Evolutionary conservation across 2,329 filamentous ascomycete species (phyloP), one percentile per base, ranked within the genome.

Genomic region (Claviceps africana): DNA sequence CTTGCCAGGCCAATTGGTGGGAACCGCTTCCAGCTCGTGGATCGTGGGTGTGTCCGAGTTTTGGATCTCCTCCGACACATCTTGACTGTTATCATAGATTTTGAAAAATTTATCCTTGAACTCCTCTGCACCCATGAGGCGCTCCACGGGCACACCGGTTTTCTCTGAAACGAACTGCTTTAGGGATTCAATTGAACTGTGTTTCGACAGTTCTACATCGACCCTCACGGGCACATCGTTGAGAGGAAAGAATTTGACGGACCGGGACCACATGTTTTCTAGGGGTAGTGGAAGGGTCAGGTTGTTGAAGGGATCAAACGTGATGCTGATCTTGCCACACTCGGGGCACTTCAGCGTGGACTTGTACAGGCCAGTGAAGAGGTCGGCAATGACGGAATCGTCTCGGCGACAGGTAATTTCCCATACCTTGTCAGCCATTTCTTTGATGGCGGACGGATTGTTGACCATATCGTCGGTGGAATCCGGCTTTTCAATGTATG

Each of bases 291-390:
- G 93, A 25, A 98, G 72, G 0, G 93, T 96, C 54, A 98, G 71
- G 58, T 94, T 93, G 67, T 89, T 96, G 74, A 95, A 98, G 0
- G 93, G 93, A 65, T 98, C 93, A 63, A 98, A 98, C 0, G 93
- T 97, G 61, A 98, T 95, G 77, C 90, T 96, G 68, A 97, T 86
- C 70, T 97, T 98, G 59, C 85, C 78, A 66, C 93, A 98, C 8
- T 78, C 79, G 0, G 93, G 93, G 63, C 93, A 98, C 56, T 93
- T 85, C 56, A 98, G 78, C 0, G 91, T 97, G 45, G 94, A 97
- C 71, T 97, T 96, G 77, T 97, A 98, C 77, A 97, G 88, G 56
- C 93, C 93, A 22, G 88, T 94, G 67, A 98, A 98, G 11, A 98
- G 76, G 64, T 98, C 93, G 53, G 88, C 91, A 58, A 96, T 87